Evolutionary conservation across 768 basidiomycete species (phyloP).

Genomic region (Psilocybe tampanensis): DNA sequence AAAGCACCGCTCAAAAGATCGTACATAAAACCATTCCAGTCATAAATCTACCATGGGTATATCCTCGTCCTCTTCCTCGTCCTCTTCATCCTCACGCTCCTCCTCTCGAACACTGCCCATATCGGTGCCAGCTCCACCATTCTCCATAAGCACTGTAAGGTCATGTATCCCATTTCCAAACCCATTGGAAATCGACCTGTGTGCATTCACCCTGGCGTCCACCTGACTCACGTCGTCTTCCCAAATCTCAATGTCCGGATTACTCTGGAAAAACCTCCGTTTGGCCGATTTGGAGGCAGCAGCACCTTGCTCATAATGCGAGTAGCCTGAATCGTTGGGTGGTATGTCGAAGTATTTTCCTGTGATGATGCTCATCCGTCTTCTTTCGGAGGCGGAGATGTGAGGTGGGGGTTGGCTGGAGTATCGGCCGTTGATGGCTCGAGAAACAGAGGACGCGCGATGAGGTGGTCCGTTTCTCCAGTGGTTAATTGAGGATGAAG

Average conservation of each 20-base stretch:
- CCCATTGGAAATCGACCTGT: conserved; percentile 14
- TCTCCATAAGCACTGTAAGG: conserved; percentile 22
- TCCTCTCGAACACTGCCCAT: conserved; percentile 10
- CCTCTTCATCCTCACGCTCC: conserved; percentile 20
- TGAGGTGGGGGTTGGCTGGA: conserved; percentile 20
- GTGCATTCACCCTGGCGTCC: conserved; percentile 21
- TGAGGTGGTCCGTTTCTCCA: conserved; percentile 21
- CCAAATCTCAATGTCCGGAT: conserved; percentile 1
- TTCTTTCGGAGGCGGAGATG: conserved; percentile 36
- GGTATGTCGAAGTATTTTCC: conserved; percentile 59
- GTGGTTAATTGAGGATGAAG: conserved; percentile 16
- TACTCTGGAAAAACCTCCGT: conserved; percentile 62
- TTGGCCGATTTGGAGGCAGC: conserved; percentile 34
- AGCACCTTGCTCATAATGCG: conserved; percentile 39
- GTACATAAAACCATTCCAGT: neutral
- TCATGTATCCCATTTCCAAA: conserved; percentile 16
- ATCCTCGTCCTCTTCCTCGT: conserved; percentile 19
- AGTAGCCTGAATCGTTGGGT: conserved; percentile 43
- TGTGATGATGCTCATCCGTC: conserved; percentile 72
- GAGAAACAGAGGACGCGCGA: conserved; percentile 21
- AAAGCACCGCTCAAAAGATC: neutral
- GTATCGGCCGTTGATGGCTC: conserved; percentile 16
- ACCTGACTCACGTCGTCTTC: conserved; percentile 30
- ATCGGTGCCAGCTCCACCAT: conserved; percentile 13
- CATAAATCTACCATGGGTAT: conserved; percentile 15